Evolutionary conservation across 148 eudicot species (phyloP).

Genomic region (Pouteria glomerata): DNA sequence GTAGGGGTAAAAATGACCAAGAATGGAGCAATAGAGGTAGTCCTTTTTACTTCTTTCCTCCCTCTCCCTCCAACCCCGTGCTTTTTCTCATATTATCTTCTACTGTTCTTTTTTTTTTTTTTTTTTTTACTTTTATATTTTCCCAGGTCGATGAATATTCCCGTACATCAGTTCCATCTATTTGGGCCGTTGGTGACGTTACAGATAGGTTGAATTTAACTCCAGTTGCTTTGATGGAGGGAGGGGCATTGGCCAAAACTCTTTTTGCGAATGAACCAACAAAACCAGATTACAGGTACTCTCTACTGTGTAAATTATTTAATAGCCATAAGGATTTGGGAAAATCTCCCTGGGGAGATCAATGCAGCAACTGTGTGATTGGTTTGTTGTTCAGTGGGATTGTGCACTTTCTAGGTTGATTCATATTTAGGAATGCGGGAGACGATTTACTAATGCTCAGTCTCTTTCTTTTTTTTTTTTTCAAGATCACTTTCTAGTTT

Average conservation of each 20-base stretch:
- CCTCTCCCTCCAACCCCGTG: too few relatives aligned
- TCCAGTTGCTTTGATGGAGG: conserved; percentile 99
- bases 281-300: conserved; percentile 86
- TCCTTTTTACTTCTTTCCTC: too few relatives aligned
- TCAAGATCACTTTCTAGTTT: not conserved
- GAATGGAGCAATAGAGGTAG: conserved; percentile 88
- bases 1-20: conserved; percentile 76
- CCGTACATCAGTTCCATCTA: conserved; percentile 84
- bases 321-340: not conserved
- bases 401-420: too few relatives aligned
- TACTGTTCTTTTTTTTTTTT: not conserved
- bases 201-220: conserved; percentile 90
- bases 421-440: not conserved
- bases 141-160: conserved; percentile 85
- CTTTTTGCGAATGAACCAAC: conserved; percentile 80
- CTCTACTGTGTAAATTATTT: conserved; percentile 1
- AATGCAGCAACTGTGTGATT: not conserved
- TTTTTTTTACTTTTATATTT: not conserved
- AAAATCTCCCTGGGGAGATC: not conserved
- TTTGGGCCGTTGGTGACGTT: conserved; percentile 99
- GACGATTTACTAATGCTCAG: not conserved
- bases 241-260: conserved; percentile 91
- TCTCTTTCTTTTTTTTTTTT: not conserved
- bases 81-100: not conserved
- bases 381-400: not conserved